phyloP scores from a whole-genome alignment of 148 eudicot species.

The Fagopyrum esculentum region DNA sequence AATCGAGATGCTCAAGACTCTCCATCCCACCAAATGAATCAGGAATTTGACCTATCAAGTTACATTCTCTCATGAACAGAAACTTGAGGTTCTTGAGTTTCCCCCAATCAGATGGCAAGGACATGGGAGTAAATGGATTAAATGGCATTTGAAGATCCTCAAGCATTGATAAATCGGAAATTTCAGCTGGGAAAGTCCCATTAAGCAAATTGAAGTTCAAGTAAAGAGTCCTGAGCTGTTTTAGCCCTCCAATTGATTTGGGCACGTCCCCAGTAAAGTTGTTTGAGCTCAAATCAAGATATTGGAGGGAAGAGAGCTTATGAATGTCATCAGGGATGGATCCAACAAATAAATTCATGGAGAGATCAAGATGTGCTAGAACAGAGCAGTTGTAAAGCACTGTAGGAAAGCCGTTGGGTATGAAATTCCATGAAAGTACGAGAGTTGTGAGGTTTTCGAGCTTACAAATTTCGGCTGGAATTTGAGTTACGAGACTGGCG shows the following conservation, averaged over 20 bases:
- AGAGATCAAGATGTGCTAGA: conserved; percentile 34
- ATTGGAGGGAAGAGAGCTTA: conserved; percentile 32
- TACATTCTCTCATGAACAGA: conserved; percentile 5
- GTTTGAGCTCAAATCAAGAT: conserved; percentile 43
- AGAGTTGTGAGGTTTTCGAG: conserved; percentile 37
- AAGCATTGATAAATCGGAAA: conserved; percentile 39
- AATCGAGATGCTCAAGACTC: conserved; percentile 45
- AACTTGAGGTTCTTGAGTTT: background rate
- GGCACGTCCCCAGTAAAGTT: conserved; percentile 67
- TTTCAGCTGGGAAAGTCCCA: conserved; percentile 48
- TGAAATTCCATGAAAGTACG: conserved; percentile 32
- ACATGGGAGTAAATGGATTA: conserved; percentile 29
- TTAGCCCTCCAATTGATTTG: conserved; percentile 36
- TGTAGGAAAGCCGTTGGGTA: conserved; percentile 44
- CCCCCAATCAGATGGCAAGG: conserved; percentile 41
- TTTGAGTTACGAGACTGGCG: conserved; percentile 16
- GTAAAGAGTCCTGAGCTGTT: conserved; percentile 22
- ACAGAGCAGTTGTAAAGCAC: conserved; percentile 45
- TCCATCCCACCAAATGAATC: conserved; percentile 30
- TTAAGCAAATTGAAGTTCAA: conserved; percentile 38
- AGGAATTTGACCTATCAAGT: conserved; percentile 56
- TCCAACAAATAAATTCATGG: conserved; percentile 50
- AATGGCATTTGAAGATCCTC: conserved; percentile 26
- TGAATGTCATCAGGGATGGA: conserved; percentile 43
- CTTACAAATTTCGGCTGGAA: conserved; percentile 51